Evolutionary conservation across 2,329 filamentous ascomycete genomes (phyloP).

Genomic region (Neonectria magnoliae): DNA sequence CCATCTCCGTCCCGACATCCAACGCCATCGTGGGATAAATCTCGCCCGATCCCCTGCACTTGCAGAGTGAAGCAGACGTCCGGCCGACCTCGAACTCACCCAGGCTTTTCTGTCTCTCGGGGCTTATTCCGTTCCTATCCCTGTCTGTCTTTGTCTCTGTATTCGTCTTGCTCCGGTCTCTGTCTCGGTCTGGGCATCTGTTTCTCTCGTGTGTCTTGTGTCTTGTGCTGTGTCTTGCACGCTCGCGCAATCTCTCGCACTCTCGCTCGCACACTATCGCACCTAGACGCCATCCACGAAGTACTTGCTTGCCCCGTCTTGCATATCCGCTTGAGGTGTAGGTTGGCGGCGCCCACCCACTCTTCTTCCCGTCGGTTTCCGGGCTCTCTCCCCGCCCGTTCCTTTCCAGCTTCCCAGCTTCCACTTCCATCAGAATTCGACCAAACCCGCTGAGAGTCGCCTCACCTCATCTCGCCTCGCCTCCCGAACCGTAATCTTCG

Average conservation of each 20-base stretch:
- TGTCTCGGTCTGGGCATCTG: conserved; percentile 2
- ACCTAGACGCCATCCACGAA: conserved; percentile 2
- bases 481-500: conserved; percentile 6
- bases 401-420: conserved; percentile 15
- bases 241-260: not conserved
- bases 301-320: conserved; percentile 1
- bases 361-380: conserved; percentile 23
- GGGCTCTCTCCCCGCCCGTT: conserved; percentile 23
- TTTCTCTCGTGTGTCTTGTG: conserved; percentile 14
- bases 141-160: conserved; percentile 11
- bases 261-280: not conserved
- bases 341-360: conserved; percentile 20
- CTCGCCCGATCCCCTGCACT: not conserved
- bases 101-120: conserved; percentile 2
- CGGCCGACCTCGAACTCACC: not conserved
- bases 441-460: conserved; percentile 1
- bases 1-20: not conserved
- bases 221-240: conserved; percentile 9
- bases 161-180: conserved; percentile 1
- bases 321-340: conserved; percentile 15
- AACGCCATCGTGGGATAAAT: not conserved
- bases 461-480: conserved; percentile 7
- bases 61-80: not conserved
- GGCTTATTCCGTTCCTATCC: conserved; percentile 1
- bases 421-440: conserved; percentile 14